Percentiles rank a stretch among this genome's conserved stretches.
These are phyloP conservation scores for Fusarium torreyae DNA, from an alignment of 2,329 filamentous ascomycete genomes.

Conservation along the genomic window DNA sequence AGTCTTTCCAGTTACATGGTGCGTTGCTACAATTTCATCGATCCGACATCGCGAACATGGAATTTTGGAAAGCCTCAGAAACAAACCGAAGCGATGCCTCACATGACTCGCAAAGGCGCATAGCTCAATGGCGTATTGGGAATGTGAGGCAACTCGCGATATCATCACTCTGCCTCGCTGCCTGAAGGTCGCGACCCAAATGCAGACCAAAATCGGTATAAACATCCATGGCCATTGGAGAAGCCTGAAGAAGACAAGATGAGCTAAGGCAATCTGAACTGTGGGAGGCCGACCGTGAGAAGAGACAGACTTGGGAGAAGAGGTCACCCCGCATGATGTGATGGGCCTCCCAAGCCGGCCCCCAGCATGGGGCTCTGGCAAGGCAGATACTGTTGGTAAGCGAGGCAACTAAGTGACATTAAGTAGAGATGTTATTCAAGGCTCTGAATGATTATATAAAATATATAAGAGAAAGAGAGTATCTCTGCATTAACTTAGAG, in stretches of 20 bases:
- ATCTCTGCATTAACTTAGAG: neutral
- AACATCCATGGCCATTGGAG: neutral
- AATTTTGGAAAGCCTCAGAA: neutral
- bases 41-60: neutral
- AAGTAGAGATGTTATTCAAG: neutral
- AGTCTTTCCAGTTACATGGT: neutral
- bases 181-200: slow-evolving; percentile 32
- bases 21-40: neutral
- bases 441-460: rapidly evolving
- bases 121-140: neutral
- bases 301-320: slow-evolving; percentile 14
- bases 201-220: slow-evolving; percentile 9
- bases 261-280: slow-evolving; percentile 12
- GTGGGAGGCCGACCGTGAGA: slow-evolving; percentile 12
- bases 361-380: slow-evolving; percentile 28
- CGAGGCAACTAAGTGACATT: neutral
- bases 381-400: slow-evolving; percentile 5
- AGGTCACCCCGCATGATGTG: slow-evolving; percentile 37
- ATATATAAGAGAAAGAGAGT: neutral
- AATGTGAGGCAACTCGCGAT: slow-evolving; percentile 3
- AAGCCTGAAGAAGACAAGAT: neutral
- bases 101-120: neutral
- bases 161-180: slow-evolving; percentile 30
- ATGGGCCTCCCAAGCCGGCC: slow-evolving; percentile 45
- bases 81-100: neutral